Base-by-base conservation (phyloP, 1,284 basidiomycete genomes). In the Sporisorium sorghi region DNA sequence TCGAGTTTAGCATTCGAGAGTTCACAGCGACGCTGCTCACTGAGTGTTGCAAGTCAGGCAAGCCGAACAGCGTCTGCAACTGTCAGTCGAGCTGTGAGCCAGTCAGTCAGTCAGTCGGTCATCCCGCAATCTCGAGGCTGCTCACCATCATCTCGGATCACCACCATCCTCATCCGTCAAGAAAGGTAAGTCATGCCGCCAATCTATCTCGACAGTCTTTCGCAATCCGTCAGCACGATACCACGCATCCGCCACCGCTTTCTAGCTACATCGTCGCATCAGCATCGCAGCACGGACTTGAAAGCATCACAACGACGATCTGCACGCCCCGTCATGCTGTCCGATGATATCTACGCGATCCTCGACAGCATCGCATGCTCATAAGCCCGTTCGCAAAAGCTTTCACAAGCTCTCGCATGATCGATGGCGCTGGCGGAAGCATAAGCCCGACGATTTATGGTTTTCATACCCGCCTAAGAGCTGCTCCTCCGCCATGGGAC, bases 111-210 rank as follows among this genome's bases (percentile, higher is more conserved):
- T 14, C 32, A 26, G 26, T 48, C 48, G 33, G 61, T 58, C 48
- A 57, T 30, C 39, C 55, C 35, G 53, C 37, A 39, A 42, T 23
- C 52, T 33, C 21, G 44, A 54, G 33, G 52, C 57, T 52, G 48
- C 28, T 64, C 67, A 26, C 15, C 61, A 60, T 65, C 68, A 66
- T 66, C 55, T 57, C 51, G 43, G 44, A 61, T 66, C 69, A 66
- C 69, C 63, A 72, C 69, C 69, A 72, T 72, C 63, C 64, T 60
- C 58, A 58, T 43, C 59, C 61, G 37, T 72, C 63, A 72, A 71
- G 68, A 65, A 61, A 71, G 68, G 68, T 71, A 62, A 65, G 68
- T 71, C 8, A 26, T 35, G 55, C 56, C 44, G 42, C 30, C 51
- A 19, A 21, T 28, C 42, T 12, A 28, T 55, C 30, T 54, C 58